Conservation (phyloP, 176 grass and related monocot genomes). For the Saccharum officinarum region DNA sequence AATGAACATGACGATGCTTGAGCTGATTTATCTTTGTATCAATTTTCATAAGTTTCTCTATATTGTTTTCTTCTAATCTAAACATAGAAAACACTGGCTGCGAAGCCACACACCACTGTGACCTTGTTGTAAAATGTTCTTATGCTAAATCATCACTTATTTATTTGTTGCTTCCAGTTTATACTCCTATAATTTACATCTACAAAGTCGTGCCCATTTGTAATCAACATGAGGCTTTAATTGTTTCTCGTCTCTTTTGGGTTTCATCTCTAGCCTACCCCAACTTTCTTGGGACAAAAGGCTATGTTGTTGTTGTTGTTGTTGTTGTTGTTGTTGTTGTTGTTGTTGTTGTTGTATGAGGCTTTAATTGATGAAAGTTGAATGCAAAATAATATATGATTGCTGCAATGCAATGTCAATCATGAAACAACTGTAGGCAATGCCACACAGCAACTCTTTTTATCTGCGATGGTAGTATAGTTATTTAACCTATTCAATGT, state of each 20-base stretch:
- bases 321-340: no score
- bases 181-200: background rate
- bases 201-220: background rate
- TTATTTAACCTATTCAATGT: background rate
- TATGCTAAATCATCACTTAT: slow-evolving; percentile 7
- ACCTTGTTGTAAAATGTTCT: background rate
- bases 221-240: background rate
- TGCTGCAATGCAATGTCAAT: background rate
- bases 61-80: slow-evolving; percentile 6
- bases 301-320: no score
- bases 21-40: slow-evolving; percentile 12
- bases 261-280: no score
- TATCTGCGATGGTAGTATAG: background rate
- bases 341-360: no score
- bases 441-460: background rate
- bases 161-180: background rate
- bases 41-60: slow-evolving; percentile 21
- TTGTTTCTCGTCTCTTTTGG: no score
- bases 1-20: slow-evolving; percentile 13
- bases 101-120: background rate
- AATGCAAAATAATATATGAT: background rate
- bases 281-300: no score
- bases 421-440: background rate
- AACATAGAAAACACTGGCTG: background rate
- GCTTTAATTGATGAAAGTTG: slow-evolving; percentile 1